Conservation (phyloP, 2,329 filamentous ascomycete genomes). For the Podosphaera aphanis region DNA sequence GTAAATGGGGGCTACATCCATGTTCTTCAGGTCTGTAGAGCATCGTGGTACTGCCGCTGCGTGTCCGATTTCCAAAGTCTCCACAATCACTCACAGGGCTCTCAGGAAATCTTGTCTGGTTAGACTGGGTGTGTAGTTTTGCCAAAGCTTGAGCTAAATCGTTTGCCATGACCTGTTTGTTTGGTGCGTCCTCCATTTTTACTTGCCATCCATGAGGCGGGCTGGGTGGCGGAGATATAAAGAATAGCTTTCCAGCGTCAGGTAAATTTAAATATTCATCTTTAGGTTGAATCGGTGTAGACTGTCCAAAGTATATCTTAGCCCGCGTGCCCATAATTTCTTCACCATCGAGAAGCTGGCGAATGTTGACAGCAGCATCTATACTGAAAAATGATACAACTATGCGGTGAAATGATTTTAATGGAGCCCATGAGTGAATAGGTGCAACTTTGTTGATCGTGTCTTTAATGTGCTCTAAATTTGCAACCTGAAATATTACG, state of each 20-base stretch:
- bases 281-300: conserved; percentile 29
- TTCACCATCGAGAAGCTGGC: conserved; percentile 52
- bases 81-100: conserved; percentile 21
- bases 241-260: conserved; percentile 48
- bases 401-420: conserved; percentile 65
- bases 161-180: conserved; percentile 45
- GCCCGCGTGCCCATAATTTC: conserved; percentile 44
- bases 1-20: conserved; percentile 30
- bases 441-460: conserved; percentile 46
- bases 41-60: conserved; percentile 40
- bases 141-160: conserved; percentile 43
- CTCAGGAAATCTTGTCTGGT: conserved; percentile 16
- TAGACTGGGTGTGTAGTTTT: conserved; percentile 27
- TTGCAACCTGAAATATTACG: conserved; percentile 51
- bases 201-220: conserved; percentile 48
- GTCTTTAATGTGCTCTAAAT: conserved; percentile 48
- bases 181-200: conserved; percentile 43
- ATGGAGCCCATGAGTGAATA: conserved; percentile 55
- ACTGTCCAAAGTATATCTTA: conserved; percentile 44
- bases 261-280: conserved; percentile 40
- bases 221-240: conserved; percentile 45
- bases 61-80: conserved; percentile 13
- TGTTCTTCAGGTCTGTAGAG: conserved; percentile 39
- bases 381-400: conserved; percentile 54
- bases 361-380: conserved; percentile 46